phyloP scores from a whole-genome alignment of 2,329 filamentous ascomycete genomes.

The Fusarium zealandicum region DNA sequence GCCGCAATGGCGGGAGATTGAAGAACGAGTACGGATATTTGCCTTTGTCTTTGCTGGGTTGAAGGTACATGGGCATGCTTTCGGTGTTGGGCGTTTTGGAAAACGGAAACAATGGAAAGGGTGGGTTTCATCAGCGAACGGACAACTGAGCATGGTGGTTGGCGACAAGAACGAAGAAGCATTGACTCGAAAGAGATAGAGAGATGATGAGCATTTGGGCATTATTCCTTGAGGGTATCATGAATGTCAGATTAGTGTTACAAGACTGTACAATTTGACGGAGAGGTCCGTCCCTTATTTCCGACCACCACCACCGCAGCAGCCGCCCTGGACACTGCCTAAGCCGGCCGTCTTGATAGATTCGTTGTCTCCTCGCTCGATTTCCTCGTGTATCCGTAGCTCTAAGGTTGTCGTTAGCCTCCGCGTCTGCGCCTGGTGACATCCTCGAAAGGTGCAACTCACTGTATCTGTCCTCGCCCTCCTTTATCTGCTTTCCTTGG shows the following conservation, averaged over 20 bases:
- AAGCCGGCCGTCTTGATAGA: constrained; percentile 73
- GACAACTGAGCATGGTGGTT: constrained; percentile 18
- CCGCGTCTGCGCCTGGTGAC: not conserved
- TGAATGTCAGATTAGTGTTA: constrained; percentile 43
- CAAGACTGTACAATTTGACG: constrained; percentile 40
- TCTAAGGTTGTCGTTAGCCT: constrained; percentile 58
- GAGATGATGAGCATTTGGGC: constrained; percentile 29
- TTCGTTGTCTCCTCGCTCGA: constrained; percentile 92
- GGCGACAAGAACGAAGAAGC: constrained; percentile 19
- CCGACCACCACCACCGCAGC: constrained; percentile 45
- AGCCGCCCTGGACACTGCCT: constrained; percentile 38
- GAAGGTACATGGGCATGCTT: constrained; percentile 27
- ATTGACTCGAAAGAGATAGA: constrained; percentile 18
- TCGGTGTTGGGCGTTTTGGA: constrained; percentile 40
- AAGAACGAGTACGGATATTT: constrained; percentile 42
- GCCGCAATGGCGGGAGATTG: constrained; percentile 85
- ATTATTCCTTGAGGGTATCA: constrained; percentile 45
- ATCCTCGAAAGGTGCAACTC: constrained; percentile 44
- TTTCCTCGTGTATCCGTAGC: constrained; percentile 87
- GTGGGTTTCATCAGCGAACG: constrained; percentile 31
- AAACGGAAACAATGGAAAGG: constrained; percentile 17
- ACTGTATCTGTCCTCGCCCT: constrained; percentile 64
- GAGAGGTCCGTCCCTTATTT: constrained; percentile 34
- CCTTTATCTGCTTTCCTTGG: constrained; percentile 70
- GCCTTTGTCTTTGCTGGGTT: constrained; percentile 24